Evolutionary conservation across 1,284 basidiomycete genomes (phyloP), one percentile per base, ranked within the genome.

Genomic region (Bjerkandera adusta): DNA sequence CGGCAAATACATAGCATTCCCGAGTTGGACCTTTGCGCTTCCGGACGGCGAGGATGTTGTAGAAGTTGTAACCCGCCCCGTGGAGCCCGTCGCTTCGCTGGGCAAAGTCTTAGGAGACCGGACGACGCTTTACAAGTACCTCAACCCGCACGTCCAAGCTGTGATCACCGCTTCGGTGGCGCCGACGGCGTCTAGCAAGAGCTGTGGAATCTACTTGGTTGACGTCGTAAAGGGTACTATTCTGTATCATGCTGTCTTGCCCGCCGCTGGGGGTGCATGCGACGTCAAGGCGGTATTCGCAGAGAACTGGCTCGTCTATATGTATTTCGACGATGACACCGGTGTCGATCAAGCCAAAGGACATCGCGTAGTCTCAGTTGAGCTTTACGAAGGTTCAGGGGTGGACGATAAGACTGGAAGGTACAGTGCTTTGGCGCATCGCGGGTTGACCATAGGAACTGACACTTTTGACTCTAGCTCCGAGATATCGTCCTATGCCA

Each of bases 291-390:
- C 82, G 12, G 70, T 73, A 5, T 72, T 96, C 52, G 78, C 81
- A 13, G 95, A 98, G 68, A 97, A 98, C 64, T 98, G 96, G 95
- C 67, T 98, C 44, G 85, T 94, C 15, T 93, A 92, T 67, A 76
- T 86, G 43, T 96, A 88, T 63, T 89, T 82, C 55, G 83, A 87
- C 36, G 73, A 73, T 15, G 78, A 78, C 3, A 67, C 70, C 32
- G 74, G 70, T n/a, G 56, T 63, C 3, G 75, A 72, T 5, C 68
- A 76, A 55, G 70, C 77, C 3, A 88, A 86, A 60, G 84, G 89
- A 0, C 80, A 83, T 62, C 75, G 80, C 43, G 66, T 92, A 33
- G 83, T 92, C 3, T 85, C 80, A 6, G 84, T 94, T 1, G 94
- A 97, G 68, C 69, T 97, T 45, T 97, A 92, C 67, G 92, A 97